These are phyloP conservation scores for Ceratocystis cacaofunesta DNA, from an alignment of 2,329 filamentous ascomycete genomes.

Conservation along the genomic window DNA sequence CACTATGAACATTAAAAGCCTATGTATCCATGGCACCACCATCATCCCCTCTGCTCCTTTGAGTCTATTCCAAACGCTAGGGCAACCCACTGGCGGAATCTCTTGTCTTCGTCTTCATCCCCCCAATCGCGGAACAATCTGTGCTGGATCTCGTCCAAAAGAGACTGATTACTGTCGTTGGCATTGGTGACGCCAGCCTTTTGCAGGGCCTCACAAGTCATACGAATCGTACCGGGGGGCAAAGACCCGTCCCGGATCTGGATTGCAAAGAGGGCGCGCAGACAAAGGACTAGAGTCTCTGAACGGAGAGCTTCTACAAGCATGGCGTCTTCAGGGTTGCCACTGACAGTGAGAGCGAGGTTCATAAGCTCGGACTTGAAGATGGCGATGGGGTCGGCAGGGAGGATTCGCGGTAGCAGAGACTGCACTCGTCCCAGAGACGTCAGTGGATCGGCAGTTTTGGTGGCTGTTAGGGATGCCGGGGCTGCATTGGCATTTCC, in stretches of 20 bases:
- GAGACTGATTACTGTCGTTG: background rate
- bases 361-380: conserved; percentile 7
- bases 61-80: conserved; percentile 2
- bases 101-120: background rate
- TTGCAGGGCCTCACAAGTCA: background rate
- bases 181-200: background rate
- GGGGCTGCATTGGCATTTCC: background rate
- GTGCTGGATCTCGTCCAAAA: background rate
- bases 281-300: background rate
- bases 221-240: background rate
- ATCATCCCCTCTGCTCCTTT: background rate
- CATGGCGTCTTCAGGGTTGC: background rate
- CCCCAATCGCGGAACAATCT: background rate
- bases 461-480: background rate
- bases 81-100: background rate
- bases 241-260: background rate
- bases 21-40: background rate
- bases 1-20: background rate
- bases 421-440: conserved; percentile 6
- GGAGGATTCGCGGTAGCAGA: conserved; percentile 1
- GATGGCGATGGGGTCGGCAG: background rate
- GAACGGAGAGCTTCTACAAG: background rate
- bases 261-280: background rate
- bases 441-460: background rate
- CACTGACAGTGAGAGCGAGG: background rate